Evolutionary conservation across 768 basidiomycete species (phyloP).

Genomic region (Rhizopogon sp.): DNA sequence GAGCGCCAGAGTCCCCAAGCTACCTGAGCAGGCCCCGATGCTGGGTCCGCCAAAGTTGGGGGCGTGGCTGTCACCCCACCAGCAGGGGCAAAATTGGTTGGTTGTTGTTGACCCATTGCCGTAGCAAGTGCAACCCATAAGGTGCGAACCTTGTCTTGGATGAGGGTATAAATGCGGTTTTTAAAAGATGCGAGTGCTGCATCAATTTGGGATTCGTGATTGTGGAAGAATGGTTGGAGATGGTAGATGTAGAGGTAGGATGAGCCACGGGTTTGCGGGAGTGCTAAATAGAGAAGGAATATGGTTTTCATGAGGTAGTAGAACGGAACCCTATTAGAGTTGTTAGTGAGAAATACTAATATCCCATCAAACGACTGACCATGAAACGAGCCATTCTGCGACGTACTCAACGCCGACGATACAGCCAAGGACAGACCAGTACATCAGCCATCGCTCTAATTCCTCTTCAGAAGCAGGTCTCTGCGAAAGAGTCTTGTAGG

Average conservation of each 20-base stretch:
- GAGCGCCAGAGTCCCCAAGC: conserved; percentile 68
- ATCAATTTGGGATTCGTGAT: conserved; percentile 85
- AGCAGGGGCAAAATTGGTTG: conserved; percentile 12
- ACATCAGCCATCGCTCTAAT: conserved; percentile 94
- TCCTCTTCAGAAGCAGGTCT: conserved; percentile 82
- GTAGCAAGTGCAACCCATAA: conserved; percentile 63
- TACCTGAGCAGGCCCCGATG: conserved; percentile 62
- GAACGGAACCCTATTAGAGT: conserved; percentile 64
- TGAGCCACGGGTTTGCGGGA: conserved; percentile 86
- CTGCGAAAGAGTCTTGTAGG: conserved; percentile 90
- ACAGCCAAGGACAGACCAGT: conserved; percentile 88
- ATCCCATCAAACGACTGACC: conserved; percentile 43
- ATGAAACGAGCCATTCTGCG: conserved; percentile 83
- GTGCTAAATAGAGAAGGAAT: conserved; percentile 84
- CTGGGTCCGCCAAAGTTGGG: conserved; percentile 47
- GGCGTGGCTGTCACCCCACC: conserved; percentile 23
- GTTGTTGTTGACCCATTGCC: conserved; percentile 40
- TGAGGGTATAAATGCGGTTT: conserved; percentile 50
- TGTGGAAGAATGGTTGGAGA: conserved; percentile 77
- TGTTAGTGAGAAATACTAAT: not conserved
- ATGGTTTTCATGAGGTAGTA: conserved; percentile 79
- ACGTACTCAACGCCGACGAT: conserved; percentile 79
- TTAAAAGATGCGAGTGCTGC: conserved; percentile 65
- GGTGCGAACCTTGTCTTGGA: conserved; percentile 58
- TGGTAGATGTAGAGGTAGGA: conserved; percentile 78